These are phyloP conservation scores for Carex kokanica DNA, from an alignment of 176 grass and related monocot species.

Conservation along the genomic window DNA sequence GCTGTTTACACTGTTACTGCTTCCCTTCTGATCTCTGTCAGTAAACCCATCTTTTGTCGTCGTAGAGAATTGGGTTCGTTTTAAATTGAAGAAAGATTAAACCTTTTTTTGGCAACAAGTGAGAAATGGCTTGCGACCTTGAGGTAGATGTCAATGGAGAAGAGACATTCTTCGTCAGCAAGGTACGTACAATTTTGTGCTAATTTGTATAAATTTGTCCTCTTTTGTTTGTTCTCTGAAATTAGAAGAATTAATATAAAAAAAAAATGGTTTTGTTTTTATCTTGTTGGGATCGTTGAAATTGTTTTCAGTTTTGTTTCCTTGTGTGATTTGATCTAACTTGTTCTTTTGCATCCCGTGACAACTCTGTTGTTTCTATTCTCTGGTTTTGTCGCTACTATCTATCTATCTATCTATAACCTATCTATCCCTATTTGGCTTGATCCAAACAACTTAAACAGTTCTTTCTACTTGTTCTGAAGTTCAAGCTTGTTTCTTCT, in stretches of 20 bases:
- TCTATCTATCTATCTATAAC: not conserved
- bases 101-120: conserved; percentile 3
- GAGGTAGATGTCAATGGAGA: conserved; percentile 83
- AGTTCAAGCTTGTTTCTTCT: not conserved
- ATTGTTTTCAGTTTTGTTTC: conserved; percentile 15
- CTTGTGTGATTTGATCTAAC: not conserved
- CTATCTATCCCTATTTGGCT: conserved; percentile 9
- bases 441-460: not conserved
- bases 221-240: conserved; percentile 26
- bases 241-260: conserved; percentile 1
- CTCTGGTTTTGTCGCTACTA: conserved; percentile 19
- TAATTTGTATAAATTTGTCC: conserved; percentile 19
- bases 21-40: conserved; percentile 12
- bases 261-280: conserved; percentile 19
- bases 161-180: conserved; percentile 75
- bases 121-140: conserved; percentile 61
- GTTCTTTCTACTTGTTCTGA: not conserved
- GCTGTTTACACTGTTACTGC: not conserved
- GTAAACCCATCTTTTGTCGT: not conserved
- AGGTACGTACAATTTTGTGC: conserved; percentile 39
- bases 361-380: conserved; percentile 20
- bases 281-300: not conserved
- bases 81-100: conserved; percentile 14
- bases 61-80: not conserved
- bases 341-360: conserved; percentile 5